These are phyloP conservation scores for Aspergillus sp. DNA, from an alignment of 2,329 filamentous ascomycete species.

Conservation along the genomic window DNA sequence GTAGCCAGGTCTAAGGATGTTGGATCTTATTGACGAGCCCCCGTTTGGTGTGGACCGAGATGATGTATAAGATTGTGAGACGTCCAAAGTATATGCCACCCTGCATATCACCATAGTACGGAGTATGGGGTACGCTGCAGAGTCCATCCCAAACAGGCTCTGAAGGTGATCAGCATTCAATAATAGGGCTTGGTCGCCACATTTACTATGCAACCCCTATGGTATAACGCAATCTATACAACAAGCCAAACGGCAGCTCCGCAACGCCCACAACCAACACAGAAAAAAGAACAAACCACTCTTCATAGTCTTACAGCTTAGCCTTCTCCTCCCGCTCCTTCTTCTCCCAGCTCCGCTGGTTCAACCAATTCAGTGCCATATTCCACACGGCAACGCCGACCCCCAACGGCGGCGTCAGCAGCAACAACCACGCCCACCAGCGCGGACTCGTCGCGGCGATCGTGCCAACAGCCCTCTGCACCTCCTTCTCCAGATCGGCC, in stretches of 20 bases:
- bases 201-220: too few relatives aligned
- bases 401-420: slow-evolving; percentile 72
- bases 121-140: background rate
- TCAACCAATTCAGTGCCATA: slow-evolving; percentile 68
- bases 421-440: slow-evolving; percentile 78
- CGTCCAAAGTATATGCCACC: background rate
- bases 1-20: background rate
- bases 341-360: slow-evolving; percentile 69
- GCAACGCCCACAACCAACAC: too few relatives aligned
- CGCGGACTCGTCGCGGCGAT: slow-evolving; percentile 64
- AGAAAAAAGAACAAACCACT: too few relatives aligned
- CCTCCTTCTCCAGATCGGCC: slow-evolving; percentile 65
- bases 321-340: slow-evolving; percentile 59
- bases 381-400: slow-evolving; percentile 67
- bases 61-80: slow-evolving; percentile 2
- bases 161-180: too few relatives aligned
- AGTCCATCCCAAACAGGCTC: too few relatives aligned
- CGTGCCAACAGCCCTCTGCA: slow-evolving; percentile 64
- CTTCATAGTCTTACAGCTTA: slow-evolving; percentile 46
- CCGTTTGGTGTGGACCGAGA: background rate
- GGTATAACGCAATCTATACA: background rate
- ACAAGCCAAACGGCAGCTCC: background rate
- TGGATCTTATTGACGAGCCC: background rate
- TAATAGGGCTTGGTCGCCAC: too few relatives aligned
- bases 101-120: background rate